Percentiles rank a stretch among this genome's conserved stretches.
These are phyloP conservation scores for Ephemerocybe angulata DNA, from an alignment of 768 basidiomycete species.

Conservation along the genomic window DNA sequence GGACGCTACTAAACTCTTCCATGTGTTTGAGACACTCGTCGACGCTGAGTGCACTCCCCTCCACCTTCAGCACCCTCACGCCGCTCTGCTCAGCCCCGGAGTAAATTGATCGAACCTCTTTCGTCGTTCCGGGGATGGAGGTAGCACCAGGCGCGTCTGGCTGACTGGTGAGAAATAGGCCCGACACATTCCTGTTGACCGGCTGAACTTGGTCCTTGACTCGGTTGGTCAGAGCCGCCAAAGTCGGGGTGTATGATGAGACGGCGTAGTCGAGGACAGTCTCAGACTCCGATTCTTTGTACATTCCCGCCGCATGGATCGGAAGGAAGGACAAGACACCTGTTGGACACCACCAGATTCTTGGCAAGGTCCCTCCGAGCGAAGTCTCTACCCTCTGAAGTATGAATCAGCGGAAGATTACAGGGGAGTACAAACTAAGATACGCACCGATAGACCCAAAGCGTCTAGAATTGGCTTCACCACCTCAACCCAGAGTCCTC, in stretches of 20 bases:
- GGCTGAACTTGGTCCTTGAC: not conserved
- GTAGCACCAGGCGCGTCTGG: conserved; percentile 2
- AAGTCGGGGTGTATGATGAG: conserved; percentile 20
- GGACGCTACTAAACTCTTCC: conserved; percentile 17
- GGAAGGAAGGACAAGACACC: conserved; percentile 11
- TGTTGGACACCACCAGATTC: conserved; percentile 13
- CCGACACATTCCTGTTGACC: not conserved
- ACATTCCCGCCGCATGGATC: conserved; percentile 12
- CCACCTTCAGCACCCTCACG: not conserved
- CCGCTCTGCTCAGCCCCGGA: too few species aligned
- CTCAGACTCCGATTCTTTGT: not conserved
- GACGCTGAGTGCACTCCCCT: not conserved
- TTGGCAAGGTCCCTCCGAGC: not conserved
- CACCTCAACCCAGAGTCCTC: not conserved
- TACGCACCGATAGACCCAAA: conserved; percentile 9
- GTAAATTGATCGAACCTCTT: conserved; percentile 6
- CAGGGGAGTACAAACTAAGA: not conserved
- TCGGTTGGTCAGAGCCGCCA: conserved; percentile 8
- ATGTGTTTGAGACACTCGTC: conserved; percentile 8
- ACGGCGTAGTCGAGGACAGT: conserved; percentile 13
- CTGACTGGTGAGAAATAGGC: conserved; percentile 14
- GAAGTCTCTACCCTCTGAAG: not conserved
- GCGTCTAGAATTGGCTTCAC: conserved; percentile 9
- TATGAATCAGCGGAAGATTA: too few species aligned
- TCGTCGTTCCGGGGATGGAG: conserved; percentile 8